Base-by-base conservation (phyloP, 305 asterid species). In the Rubia peregrina region DNA sequence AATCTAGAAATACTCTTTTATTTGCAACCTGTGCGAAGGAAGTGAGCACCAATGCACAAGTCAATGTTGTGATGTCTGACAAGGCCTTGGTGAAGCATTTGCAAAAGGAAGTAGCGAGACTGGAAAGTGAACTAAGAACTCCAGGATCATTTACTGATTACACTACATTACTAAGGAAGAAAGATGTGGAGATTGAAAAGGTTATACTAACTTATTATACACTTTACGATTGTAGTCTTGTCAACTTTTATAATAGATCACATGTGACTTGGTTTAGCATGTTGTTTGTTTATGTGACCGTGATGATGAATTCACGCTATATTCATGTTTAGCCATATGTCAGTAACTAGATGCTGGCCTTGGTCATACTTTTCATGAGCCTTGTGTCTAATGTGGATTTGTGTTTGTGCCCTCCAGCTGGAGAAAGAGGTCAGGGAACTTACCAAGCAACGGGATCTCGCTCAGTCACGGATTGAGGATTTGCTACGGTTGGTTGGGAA, bases 51-150 rank as follows among this genome's bases (percentile, higher is more conserved):
- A 93, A 91, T 77, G 98, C 98, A 57, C 89, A 86, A 79, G 98
- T 93, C 84, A 93, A 93, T 71, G 95, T 93, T 48, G 95, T 93
- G 81, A 82, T 93, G 96, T 93, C 98, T 81, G 98, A 90, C 80
- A 93, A 91, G 85, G 96, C 97, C 72, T 81, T 93, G 86, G 96
- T 93, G 82, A 93, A 93, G 81, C 98, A 93, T 72, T 90, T 93
- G 74, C 98, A 93, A 86, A 93, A 81, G 80, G 98, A 93, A 85
- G 79, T 93, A 66, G 98, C 98, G 55, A 84, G 98, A 80, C 80
- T 93, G 89, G 98, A 93, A 83, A 87, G 86, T 67, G 98, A 93
- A 80, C 79, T 93, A 68, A 89, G 81, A 86, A 82, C 81, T 74
- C 97, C 98, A 36, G 94, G 85, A 79, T 75, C 95, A 70, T 51